Conservation (phyloP, 1,139 yeast species). For the Yamadazyma pseudoaaseri region DNA sequence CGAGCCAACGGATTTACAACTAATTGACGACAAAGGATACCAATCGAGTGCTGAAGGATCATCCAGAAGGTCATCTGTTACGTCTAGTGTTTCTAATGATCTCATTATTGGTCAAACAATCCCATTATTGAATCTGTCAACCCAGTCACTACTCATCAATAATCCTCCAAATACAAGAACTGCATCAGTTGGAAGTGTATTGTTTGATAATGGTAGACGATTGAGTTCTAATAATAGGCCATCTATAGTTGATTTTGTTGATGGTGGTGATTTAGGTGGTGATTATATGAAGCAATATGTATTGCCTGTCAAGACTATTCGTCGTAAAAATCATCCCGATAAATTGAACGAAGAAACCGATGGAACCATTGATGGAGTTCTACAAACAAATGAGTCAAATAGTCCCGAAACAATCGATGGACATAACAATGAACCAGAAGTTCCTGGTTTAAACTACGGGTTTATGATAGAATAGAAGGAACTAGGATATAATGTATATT, state of each 20-base stretch:
- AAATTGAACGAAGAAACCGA: conserved; percentile 7
- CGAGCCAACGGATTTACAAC: not conserved
- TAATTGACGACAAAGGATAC: conserved; percentile 13
- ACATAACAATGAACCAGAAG: conserved; percentile 4
- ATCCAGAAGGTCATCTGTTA: conserved; percentile 21
- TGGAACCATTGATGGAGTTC: not conserved
- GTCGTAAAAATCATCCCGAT: conserved; percentile 17
- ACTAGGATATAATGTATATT: not conserved
- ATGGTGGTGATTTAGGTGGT: conserved; percentile 24
- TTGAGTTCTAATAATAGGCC: conserved; percentile 19
- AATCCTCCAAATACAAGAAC: conserved; percentile 14
- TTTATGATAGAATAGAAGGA: conserved; percentile 8
- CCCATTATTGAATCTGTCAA: conserved; percentile 36
- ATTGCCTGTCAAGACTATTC: conserved; percentile 32
- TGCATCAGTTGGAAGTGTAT: conserved; percentile 28
- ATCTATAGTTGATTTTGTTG: conserved; percentile 26
- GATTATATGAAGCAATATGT: conserved; percentile 24
- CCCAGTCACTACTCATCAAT: conserved; percentile 22
- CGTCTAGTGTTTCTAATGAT: conserved; percentile 23
- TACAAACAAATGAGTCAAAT: no score
- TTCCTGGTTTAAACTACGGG: conserved; percentile 12
- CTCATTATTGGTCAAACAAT: conserved; percentile 37
- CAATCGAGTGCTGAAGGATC: conserved; percentile 12
- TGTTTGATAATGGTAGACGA: conserved; percentile 25
- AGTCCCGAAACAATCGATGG: no score